Evolutionary conservation across 2,329 filamentous ascomycete genomes (phyloP), one percentile per base, ranked within the genome.

Genomic region (Fusarium sp.): DNA sequence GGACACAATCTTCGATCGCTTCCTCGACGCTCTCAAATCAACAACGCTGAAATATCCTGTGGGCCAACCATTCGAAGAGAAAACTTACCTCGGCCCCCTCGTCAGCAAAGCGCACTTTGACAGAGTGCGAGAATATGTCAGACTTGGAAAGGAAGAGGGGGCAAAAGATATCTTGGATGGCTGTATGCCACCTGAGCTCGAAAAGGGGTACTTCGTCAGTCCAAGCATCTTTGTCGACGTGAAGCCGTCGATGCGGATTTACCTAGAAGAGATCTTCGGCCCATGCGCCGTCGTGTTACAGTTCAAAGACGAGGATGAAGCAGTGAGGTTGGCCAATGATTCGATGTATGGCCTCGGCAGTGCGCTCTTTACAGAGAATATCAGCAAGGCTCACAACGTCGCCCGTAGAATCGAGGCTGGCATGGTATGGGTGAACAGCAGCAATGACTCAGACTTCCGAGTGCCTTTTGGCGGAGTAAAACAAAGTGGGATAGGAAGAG

Each of bases 401-500:
- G 44, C 47, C 33, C 24, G 31, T 9, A 35, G 36, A 35, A 51
- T 54, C 7, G 56, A 66, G 24, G 48, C 63, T 26, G 48, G 48
- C 13, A 66, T 48, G 57, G 28, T 38, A 20, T 55, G 48, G 57
- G 24, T 65, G 12, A 62, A 42, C n/a, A 66, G 48, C 35, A 55
- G 28, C 15, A 60, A 66, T n/a, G 41, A 62, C 47, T 62, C 33
- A 17, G 57, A 55, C 28, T 49, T 49, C 26, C 18, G 24, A 41
- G 24, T 62, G 7, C 35, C 57, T 36, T 66, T 66, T 15, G 57
- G 62, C 5, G 42, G 47, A 20, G 63, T 62, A 5, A 62, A 62
- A 33, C 39, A 62, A 38, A 66, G 56, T 18, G 63, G 48, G 7
- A 62, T 62, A 47, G 47, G 57, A 13, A 28, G 63, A 26, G 63